Evolutionary conservation across 495 filamentous ascomycete species (phyloP), one percentile per base, ranked within the genome.

Genomic region (Podospora sp.): DNA sequence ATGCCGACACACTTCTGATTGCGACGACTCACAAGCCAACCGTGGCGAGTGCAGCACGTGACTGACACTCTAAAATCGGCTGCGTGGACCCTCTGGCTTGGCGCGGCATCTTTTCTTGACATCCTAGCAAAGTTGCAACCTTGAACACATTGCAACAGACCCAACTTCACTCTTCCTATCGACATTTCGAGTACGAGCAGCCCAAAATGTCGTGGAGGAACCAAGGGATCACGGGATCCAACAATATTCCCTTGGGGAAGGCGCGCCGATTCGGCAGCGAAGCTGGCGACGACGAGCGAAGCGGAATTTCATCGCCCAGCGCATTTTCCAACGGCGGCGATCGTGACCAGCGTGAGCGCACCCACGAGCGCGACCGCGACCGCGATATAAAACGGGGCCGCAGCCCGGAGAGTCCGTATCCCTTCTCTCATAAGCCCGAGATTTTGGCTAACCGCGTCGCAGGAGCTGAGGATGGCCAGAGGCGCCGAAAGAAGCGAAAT

Each of bases 201-300:
- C 21, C 60, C 75, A 87, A 72, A 3, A 97, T 96, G 93, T 84
- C 92, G 70, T 96, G 94, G 93, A 89, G 93, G 77, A 91, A 88
- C 73, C 92, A 96, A 83, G 96, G 96, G 62, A 95, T 97, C 75
- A 99, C 96, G 14, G 96, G 96, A 57, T 97, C 96, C 53, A 99
- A 99, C 81, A 98, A 97, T 71, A 95, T 98, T 74, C 96, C 96
- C 69, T 81, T 99, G 66, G 96, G 96, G 33, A 91, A 85, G 69
- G 85, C 89, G 66, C 92, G 96, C 72, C 91, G 94, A 67, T 96
- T 97, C 70, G 89, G 86, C 62, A 91, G 85, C 62, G 89, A 90
- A 26, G 61, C 46, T 60, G 88, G 86, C 22, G 76, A 72, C 58
- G 82, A 85, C 36, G 88, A 90, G 33, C 55, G 64, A 24, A 67